Percentiles rank a stretch among this genome's conserved stretches.
These are phyloP conservation scores for Aspergillus quadricinctus DNA, from an alignment of 2,329 filamentous ascomycete genomes.

Conservation along the genomic window DNA sequence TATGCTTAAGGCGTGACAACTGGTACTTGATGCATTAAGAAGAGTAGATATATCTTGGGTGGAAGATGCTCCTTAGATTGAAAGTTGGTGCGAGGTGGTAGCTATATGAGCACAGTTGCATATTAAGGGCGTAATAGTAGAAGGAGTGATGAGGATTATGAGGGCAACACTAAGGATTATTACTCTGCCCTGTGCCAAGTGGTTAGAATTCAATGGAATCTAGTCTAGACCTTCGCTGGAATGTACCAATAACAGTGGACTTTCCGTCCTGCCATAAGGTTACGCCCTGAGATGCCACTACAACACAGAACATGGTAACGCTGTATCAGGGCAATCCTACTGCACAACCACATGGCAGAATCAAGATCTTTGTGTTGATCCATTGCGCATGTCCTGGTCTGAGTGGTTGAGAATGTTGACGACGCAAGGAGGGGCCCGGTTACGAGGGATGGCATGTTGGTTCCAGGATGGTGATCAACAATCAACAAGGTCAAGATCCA, in stretches of 20 bases:
- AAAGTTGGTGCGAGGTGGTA: background rate
- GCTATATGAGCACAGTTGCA: too few relatives aligned
- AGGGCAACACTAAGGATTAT: background rate
- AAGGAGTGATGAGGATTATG: background rate
- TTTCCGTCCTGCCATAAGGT: background rate
- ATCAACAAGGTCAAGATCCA: background rate
- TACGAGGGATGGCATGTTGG: background rate
- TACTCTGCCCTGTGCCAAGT: background rate
- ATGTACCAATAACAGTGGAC: background rate
- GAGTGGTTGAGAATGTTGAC: background rate
- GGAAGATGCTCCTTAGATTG: background rate
- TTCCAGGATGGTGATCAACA: background rate
- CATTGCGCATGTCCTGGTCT: background rate
- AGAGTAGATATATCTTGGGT: background rate
- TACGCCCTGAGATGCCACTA: background rate
- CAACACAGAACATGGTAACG: background rate
- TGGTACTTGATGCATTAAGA: too few relatives aligned
- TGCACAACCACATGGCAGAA: background rate
- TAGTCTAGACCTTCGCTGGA: background rate
- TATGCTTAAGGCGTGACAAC: background rate
- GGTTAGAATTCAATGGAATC: background rate
- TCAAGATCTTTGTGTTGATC: background rate
- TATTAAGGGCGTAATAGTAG: background rate
- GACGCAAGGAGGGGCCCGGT: background rate
- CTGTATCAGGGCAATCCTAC: background rate